Evolutionary conservation across 352 stramenopile species (phyloP), one percentile per base, ranked within the genome.

Genomic region (Globisporangium paddicum): DNA sequence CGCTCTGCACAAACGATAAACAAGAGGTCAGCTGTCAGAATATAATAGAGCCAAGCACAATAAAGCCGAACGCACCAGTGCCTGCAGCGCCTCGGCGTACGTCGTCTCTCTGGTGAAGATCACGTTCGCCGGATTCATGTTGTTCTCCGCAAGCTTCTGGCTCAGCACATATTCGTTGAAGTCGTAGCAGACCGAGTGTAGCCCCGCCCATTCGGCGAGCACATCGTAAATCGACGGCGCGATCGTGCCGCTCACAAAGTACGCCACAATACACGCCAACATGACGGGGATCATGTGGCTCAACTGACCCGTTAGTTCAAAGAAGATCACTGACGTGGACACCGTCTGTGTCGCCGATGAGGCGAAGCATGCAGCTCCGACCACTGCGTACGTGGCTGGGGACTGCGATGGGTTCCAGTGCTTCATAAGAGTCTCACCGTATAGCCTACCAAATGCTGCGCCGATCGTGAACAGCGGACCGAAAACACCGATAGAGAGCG

Each of bases 301-400:
- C 10, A 92, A 63, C 35, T 92, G 84, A 0, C 84, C 84, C 1
- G 84, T 91, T 28, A 94, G 64, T 58, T 94, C 84, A 46, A 94
- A 94, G 69, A 98, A 91, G 23, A 94, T 92, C 13, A 94, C 80
- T 0, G 82, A 79, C 1, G 84, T 94, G 0, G 84, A 97, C 7
- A 98, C 85, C 0, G 93, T 95, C 50, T 93, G 71, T 5, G 93
- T 98, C 10, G 93, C 91, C 5, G 89, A 96, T 0, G 88, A 89
- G 1, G 90, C 71, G 57, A 98, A 96, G 51, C 87, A 92, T 8
- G 91, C 93, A 3, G 93, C 93, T 2, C 92, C 93, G 10, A 98
- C 90, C 21, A 98, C 79, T 0, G 91, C 88, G 46, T 97, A 98
- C 7, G 84, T 89, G 0, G 82, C 82, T 16, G 82, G 79, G 0